Evolutionary conservation across 257 asterid species (phyloP).

Genomic region (Jacaranda mimosifolia): DNA sequence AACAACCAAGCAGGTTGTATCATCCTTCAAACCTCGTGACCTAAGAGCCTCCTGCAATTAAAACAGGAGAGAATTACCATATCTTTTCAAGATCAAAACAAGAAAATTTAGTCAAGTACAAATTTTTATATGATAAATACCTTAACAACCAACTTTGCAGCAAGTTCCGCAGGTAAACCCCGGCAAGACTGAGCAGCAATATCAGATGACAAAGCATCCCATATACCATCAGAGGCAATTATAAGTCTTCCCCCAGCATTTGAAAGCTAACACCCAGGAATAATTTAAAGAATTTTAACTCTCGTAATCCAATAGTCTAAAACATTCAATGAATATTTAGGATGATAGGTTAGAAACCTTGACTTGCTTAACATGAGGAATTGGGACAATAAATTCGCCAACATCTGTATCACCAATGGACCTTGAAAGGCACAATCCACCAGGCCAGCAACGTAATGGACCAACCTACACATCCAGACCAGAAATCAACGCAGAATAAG

Average conservation of each 20-base stretch:
- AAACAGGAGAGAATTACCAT: conserved; percentile 36
- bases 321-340: conserved; percentile 12
- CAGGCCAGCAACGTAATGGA: conserved; percentile 99
- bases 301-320: background rate
- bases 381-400: conserved; percentile 93
- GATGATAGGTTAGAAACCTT: conserved; percentile 62
- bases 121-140: conserved; percentile 40
- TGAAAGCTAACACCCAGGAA: conserved; percentile 67
- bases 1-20: conserved; percentile 98
- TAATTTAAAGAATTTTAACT: background rate
- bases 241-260: conserved; percentile 98
- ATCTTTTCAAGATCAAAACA: conserved; percentile 10
- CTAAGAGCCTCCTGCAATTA: conserved; percentile 90
- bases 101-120: background rate
- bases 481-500: conserved; percentile 15
- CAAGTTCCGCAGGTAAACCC: conserved; percentile 96
- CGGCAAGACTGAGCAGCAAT: conserved; percentile 91
- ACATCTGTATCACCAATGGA: conserved; percentile 98
- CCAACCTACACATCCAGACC: conserved; percentile 73
- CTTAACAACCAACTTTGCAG: conserved; percentile 98
- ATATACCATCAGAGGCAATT: conserved; percentile 97
- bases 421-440: conserved; percentile 97
- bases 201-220: conserved; percentile 96
- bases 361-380: conserved; percentile 99
- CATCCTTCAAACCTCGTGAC: conserved; percentile 98